These are phyloP conservation scores for Mediolabrus comicus DNA, from an alignment of 108 stramenopile species.

Conservation along the genomic window DNA sequence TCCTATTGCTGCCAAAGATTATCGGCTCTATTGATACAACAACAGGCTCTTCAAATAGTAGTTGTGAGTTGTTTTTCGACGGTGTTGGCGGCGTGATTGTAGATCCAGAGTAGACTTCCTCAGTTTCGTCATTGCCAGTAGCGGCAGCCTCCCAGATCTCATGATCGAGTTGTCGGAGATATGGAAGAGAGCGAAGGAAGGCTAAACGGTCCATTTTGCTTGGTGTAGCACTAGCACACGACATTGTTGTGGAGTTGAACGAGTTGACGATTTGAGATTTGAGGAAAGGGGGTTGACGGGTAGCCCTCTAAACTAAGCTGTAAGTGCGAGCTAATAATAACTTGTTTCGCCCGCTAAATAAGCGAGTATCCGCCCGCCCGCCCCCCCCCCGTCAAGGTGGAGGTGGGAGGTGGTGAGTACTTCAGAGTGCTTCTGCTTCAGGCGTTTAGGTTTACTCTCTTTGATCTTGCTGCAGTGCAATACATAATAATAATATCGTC, in stretches of 20 bases:
- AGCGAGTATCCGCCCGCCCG: too few relatives aligned
- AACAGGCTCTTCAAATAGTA: neutral
- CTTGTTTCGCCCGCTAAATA: too few relatives aligned
- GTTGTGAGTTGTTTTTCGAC: neutral
- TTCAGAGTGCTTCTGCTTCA: too few relatives aligned
- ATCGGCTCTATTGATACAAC: slow-evolving; percentile 40
- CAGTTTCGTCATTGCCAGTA: neutral
- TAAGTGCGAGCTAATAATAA: too few relatives aligned
- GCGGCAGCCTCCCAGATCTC: slow-evolving; percentile 3
- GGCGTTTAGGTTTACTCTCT: too few relatives aligned
- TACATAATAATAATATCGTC: neutral
- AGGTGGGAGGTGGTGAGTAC: too few relatives aligned
- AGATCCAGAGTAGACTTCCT: slow-evolving; percentile 16
- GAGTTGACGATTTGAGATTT: too few relatives aligned
- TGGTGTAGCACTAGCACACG: neutral
- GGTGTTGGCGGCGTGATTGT: slow-evolving; percentile 29
- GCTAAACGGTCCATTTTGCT: slow-evolving; percentile 32
- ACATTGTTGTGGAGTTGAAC: neutral
- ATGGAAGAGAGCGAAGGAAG: slow-evolving; percentile 33
- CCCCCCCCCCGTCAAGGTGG: too few relatives aligned
- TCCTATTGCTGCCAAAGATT: neutral
- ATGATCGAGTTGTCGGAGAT: slow-evolving; percentile 24
- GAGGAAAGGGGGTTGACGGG: too few relatives aligned
- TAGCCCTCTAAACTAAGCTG: too few relatives aligned
- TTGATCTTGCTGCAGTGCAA: too few relatives aligned